These are phyloP conservation scores for Suillus ampliporus DNA, from an alignment of 768 basidiomycete species.

Conservation along the genomic window DNA sequence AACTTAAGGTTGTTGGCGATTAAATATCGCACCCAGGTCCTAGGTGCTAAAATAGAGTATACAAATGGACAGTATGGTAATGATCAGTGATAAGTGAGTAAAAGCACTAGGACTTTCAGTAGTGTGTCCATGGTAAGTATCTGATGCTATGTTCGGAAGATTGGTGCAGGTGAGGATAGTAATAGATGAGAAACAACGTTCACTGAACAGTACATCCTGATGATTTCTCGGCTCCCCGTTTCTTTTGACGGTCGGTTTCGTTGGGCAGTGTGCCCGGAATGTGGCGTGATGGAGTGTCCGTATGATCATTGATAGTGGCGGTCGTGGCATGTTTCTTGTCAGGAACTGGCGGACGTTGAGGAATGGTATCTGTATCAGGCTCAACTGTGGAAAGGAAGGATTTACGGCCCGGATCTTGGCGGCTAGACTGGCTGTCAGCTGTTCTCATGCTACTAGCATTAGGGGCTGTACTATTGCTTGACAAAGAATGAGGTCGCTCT, in stretches of 20 bases:
- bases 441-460: constrained; percentile 62
- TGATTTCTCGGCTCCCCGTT: constrained; percentile 33
- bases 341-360: constrained; percentile 12
- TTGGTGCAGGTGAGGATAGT: neutral
- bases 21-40: neutral
- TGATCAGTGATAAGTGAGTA: neutral
- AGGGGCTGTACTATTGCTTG: constrained; percentile 61
- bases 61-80: neutral
- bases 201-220: constrained; percentile 34
- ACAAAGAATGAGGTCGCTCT: constrained; percentile 62
- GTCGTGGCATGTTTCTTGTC: constrained; percentile 14
- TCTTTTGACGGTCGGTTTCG: constrained; percentile 32
- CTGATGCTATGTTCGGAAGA: constrained; percentile 1
- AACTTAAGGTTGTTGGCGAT: neutral
- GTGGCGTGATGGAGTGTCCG: constrained; percentile 17
- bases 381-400: constrained; percentile 42
- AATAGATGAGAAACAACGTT: constrained; percentile 3
- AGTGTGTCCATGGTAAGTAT: neutral
- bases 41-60: constrained; percentile 5
- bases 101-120: neutral
- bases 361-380: constrained; percentile 33
- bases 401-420: constrained; percentile 40
- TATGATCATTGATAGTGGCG: neutral
- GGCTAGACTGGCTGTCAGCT: constrained; percentile 50
- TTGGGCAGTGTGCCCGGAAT: constrained; percentile 13